phyloP scores from a whole-genome alignment of 495 filamentous ascomycete species.

The Aspergillus mulundensis region DNA sequence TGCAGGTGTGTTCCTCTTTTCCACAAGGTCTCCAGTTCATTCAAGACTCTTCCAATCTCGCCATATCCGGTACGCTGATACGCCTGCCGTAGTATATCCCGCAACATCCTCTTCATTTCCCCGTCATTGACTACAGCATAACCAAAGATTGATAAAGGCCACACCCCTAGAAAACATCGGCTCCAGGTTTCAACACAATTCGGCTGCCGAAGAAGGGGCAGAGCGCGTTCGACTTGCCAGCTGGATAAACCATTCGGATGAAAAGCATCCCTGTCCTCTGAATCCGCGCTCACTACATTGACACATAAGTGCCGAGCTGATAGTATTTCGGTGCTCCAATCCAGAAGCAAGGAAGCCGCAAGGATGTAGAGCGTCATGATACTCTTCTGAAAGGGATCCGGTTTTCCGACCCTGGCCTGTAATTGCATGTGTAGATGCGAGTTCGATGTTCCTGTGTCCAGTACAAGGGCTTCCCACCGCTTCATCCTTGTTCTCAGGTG shows the following conservation, averaged over 20 bases:
- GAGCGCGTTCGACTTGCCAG: background rate
- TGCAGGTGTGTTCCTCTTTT: too few relatives aligned
- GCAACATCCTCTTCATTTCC: background rate
- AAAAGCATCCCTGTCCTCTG: background rate
- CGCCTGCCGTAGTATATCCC: too few relatives aligned
- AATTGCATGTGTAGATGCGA: too few relatives aligned
- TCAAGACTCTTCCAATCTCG: background rate
- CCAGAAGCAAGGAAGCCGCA: background rate
- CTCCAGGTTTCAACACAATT: background rate
- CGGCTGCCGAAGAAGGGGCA: background rate
- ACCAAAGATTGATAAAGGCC: background rate
- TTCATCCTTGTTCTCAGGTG: background rate
- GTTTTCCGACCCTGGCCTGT: background rate
- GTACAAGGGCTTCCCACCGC: background rate
- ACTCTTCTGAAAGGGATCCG: background rate
- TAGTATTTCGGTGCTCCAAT: background rate
- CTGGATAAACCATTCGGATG: background rate
- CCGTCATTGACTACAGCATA: background rate
- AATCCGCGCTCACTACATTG: background rate
- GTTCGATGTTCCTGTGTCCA: too few relatives aligned
- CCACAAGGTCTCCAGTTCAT: background rate
- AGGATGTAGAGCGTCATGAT: background rate
- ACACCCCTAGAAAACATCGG: background rate
- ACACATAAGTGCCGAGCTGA: background rate
- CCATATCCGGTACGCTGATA: background rate